Conservation (phyloP, 306 rosid genomes). For the Quercus berberidifolia region DNA sequence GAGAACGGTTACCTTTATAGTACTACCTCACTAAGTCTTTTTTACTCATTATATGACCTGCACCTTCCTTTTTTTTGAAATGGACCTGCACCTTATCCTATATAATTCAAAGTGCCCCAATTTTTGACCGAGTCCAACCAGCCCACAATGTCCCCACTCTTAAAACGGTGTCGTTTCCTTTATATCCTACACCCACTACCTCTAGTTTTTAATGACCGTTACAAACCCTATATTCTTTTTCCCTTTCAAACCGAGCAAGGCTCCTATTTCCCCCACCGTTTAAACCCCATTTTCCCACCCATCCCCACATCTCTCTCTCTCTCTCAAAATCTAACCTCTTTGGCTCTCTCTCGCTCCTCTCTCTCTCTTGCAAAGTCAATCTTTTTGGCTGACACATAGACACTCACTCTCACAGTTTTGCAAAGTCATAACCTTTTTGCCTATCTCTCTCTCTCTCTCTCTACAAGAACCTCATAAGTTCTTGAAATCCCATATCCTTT, state of each 20-base stretch:
- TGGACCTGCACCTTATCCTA: too few species aligned
- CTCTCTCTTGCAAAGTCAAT: not conserved
- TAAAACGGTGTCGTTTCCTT: not conserved
- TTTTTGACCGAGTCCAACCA: not conserved
- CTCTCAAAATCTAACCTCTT: too few species aligned
- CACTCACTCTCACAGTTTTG: not conserved
- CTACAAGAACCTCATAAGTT: not conserved
- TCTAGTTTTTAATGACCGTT: not conserved
- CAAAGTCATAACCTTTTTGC: too few species aligned
- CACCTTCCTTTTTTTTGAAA: too few species aligned
- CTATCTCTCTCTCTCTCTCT: not conserved
- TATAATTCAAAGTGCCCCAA: not conserved
- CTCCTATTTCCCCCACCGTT: slow-evolving; percentile 27
- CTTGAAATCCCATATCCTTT: not conserved
- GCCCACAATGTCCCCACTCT: not conserved
- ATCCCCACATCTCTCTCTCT: not conserved
- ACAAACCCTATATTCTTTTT: not conserved
- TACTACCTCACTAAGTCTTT: too few species aligned
- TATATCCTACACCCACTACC: not conserved
- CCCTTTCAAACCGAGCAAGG: not conserved
- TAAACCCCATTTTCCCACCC: slow-evolving; percentile 11
- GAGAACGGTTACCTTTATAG: too few species aligned
- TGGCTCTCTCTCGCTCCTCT: not conserved
- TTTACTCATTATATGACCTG: too few species aligned
- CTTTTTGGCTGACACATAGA: not conserved